Evolutionary conservation across 495 filamentous ascomycete species (phyloP), one percentile per base, ranked within the genome.

Genomic region (Annulohypoxylon moriforme): DNA sequence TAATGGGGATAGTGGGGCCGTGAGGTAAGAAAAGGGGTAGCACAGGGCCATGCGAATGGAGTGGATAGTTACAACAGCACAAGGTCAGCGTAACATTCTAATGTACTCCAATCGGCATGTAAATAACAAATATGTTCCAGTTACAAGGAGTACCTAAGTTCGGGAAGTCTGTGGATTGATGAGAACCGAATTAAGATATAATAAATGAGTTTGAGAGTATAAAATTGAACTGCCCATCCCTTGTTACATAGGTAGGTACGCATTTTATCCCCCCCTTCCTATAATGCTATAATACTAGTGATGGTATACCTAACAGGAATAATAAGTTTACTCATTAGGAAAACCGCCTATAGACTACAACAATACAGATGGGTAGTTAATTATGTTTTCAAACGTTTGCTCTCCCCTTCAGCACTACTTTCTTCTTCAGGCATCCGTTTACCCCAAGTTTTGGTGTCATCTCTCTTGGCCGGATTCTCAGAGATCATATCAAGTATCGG

Each of bases 401-500:
- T 36, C 8, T 53, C 46, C 47, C 22, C 47, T 6, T 18, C 29
- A 25, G 44, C 10, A 1, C 20, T 29, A 6, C 33, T 13, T 27
- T 20, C 34, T 52, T 4, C 33, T 40, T 38, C 60, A 53, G 9
- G 10, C 27, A 4, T 18, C 27, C 60, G 60, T 42, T 63, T 63
- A 29, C 46, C 20, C 33, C 20, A 14, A 29, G 20, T 7, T 4
- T 38, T 27, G 38, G 10, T 5, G 13, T 6, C 34, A 11, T 50
- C 55, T 16, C 4, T 14, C 60, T 27, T 27, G 47, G n/a, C 9
- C 62, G 22, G 25, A 18, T 36, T 47, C 36, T 33, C 49, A 24
- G 27, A 40, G 7, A 65, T 56, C 9, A 47, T 20, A 56, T 65
- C 25, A 9, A 65, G 62, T 27, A 65, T 44, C n/a, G 62, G 62